These are phyloP conservation scores for Salix arbutifolia DNA, from an alignment of 345 rosid genomes.

Conservation along the genomic window DNA sequence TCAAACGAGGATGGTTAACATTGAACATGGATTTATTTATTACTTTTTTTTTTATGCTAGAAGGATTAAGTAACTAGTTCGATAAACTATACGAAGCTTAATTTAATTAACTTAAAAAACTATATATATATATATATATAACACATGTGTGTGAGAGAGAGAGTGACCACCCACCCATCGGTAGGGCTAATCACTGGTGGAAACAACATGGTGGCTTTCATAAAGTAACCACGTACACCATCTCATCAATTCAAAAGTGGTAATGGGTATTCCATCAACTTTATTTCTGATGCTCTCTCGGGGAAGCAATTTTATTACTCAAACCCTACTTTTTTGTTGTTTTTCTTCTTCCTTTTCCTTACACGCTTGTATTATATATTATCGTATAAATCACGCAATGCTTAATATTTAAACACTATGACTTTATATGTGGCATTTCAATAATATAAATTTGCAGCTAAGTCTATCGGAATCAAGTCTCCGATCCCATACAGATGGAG, in stretches of 20 bases:
- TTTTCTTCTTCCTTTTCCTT: neutral
- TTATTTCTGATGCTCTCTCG: too few relatives aligned
- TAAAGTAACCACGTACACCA: neutral
- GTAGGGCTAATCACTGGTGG: neutral
- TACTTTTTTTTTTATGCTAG: too few relatives aligned
- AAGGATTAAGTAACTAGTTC: too few relatives aligned
- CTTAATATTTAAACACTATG: neutral
- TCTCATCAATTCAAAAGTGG: neutral
- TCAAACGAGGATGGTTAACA: too few relatives aligned
- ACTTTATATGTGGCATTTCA: neutral
- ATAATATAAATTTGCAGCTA: slow-evolving; percentile 37
- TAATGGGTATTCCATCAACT: too few relatives aligned
- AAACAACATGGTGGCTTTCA: neutral
- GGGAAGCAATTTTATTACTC: neutral
- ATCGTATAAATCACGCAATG: neutral
- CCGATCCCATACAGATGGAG: slow-evolving; percentile 68
- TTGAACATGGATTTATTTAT: too few relatives aligned
- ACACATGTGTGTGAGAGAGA: too few relatives aligned
- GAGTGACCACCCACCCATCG: too few relatives aligned
- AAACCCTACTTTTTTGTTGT: neutral
- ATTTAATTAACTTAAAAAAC: neutral
- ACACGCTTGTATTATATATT: neutral
- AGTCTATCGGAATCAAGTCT: slow-evolving; percentile 49
- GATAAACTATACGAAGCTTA: too few relatives aligned
- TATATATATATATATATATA: too few relatives aligned